Percentiles rank a stretch among this genome's conserved stretches.
phyloP scores from a whole-genome alignment of 441 rosid genomes.

The Croton setiger region DNA sequence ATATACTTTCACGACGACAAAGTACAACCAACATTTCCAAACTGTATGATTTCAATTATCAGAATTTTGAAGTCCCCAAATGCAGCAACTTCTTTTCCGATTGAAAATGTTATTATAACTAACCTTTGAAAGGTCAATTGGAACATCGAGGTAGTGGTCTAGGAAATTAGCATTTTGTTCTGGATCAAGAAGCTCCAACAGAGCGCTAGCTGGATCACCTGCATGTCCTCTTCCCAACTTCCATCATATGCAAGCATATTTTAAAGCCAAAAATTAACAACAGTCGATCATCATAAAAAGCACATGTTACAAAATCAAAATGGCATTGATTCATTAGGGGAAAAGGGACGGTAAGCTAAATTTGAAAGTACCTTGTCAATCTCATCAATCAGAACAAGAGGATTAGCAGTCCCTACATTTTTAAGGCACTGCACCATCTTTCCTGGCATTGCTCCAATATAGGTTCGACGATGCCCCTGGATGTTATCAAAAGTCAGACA shows the following conservation, averaged over 20 bases:
- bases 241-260: slow-evolving; percentile 20
- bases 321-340: neutral
- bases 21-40: neutral
- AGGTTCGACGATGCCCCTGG: slow-evolving; percentile 96
- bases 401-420: slow-evolving; percentile 89
- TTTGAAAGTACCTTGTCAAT: slow-evolving; percentile 74
- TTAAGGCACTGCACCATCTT: slow-evolving; percentile 99
- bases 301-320: neutral
- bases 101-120: slow-evolving; percentile 8
- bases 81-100: neutral
- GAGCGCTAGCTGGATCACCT: slow-evolving; percentile 95
- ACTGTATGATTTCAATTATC: neutral
- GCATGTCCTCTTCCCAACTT: slow-evolving; percentile 86
- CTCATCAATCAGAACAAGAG: slow-evolving; percentile 96
- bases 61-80: neutral
- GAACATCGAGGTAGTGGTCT: slow-evolving; percentile 91
- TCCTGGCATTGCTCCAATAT: slow-evolving; percentile 96
- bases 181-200: slow-evolving; percentile 97
- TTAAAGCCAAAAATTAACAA: neutral
- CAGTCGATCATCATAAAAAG: neutral
- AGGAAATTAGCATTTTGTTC: slow-evolving; percentile 94
- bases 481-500: slow-evolving; percentile 25
- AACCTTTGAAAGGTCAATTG: slow-evolving; percentile 93
- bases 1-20: neutral
- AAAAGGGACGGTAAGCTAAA: neutral